Base-by-base conservation (phyloP, 805 yeast genomes). In the Sungouiozyma ichnusensis region DNA sequence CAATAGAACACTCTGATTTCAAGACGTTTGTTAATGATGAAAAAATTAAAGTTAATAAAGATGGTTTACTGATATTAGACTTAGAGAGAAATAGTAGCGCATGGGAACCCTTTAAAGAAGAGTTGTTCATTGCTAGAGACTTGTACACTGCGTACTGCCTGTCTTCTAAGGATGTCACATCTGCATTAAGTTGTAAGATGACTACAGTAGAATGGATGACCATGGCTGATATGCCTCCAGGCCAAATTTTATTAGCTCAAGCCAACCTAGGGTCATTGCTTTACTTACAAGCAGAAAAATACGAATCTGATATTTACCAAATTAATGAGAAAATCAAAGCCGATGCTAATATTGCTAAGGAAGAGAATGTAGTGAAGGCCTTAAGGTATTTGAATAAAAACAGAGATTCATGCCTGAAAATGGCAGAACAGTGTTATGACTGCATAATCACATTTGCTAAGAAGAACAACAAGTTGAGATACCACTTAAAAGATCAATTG, bases 71-170 rank as follows among this genome's bases (percentile, higher is more conserved):
- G 58, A 51, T 55, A 15, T 42, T 56, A 48, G 52, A 65, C 52
- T 16, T 65, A 20, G 53, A 60, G 16, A 63, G 59, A 40, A 64
- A 68, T 53, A 73, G 68, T 33, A 72, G 69, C 39, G 74, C 77
- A 1, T 81, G 85, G 84, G 79, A 74, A 42, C 82, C 81, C 3
- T 87, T 84, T 57, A 67, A 79, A 32, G 85, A 81, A 44, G 95
- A 86, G 52, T 73, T 82, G 47, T 79, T 87, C 58, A 76, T 79
- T 42, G 81, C 85, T 1, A 70, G 90, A 60, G 95, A 87, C 51
- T 54, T 85, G 43, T 74, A 79, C 49, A 77, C 84, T 3, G 86
- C 92, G 2, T 66, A 79, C 33, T 80, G 83, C 46, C 62, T 85
- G 42, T 71, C 81, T 1, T 68, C 77, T 14, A 85, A 85, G n/a